Evolutionary conservation across 306 rosid genomes (phyloP).

Genomic region (Dryas alaskensis): DNA sequence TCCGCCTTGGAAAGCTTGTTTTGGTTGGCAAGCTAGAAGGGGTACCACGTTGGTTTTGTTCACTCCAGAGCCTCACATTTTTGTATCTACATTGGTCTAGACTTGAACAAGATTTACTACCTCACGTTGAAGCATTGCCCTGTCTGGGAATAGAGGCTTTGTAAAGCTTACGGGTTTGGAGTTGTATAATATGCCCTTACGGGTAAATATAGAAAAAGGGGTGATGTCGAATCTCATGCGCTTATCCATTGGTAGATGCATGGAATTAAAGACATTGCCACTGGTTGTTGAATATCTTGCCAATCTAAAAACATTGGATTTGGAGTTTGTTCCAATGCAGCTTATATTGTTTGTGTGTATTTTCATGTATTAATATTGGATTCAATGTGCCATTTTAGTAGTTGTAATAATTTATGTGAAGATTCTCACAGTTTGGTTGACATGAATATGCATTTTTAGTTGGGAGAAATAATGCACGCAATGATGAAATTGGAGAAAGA

Average conservation of each 20-base stretch:
- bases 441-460: too few species aligned
- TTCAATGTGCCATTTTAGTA: too few species aligned
- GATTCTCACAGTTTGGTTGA: too few species aligned
- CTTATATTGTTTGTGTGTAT: too few species aligned
- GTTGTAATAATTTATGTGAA: too few species aligned
- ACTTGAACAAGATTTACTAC: neutral
- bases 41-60: conserved; percentile 14
- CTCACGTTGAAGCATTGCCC: neutral
- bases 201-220: conserved; percentile 12
- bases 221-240: conserved; percentile 6
- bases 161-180: conserved; percentile 1
- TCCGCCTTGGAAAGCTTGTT: neutral
- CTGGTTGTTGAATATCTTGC: conserved; percentile 12
- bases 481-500: too few species aligned
- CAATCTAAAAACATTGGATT: neutral
- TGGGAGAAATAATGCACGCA: too few species aligned
- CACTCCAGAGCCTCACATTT: neutral
- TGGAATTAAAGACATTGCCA: conserved; percentile 14
- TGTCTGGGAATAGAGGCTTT: conserved; percentile 1
- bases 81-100: conserved; percentile 5
- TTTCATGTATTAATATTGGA: too few species aligned
- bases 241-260: neutral
- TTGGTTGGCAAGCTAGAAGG: conserved; percentile 2
- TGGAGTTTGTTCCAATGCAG: too few species aligned
- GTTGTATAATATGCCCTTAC: neutral